Percentiles rank a stretch among this genome's conserved stretches.
Evolutionary conservation across 768 basidiomycete species (phyloP).

Genomic region (Xanthoconium purpureum): DNA sequence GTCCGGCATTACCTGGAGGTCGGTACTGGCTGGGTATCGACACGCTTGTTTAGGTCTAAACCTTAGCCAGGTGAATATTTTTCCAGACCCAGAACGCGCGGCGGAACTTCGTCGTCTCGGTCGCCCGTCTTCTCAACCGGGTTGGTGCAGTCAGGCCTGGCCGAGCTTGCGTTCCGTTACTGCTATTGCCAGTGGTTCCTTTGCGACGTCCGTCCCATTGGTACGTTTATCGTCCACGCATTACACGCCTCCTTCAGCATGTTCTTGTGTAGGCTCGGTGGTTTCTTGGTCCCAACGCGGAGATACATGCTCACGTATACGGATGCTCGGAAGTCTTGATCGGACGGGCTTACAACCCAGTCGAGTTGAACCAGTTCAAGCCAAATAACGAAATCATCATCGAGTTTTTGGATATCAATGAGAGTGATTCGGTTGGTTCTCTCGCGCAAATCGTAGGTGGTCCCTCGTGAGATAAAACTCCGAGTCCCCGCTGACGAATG

Average conservation of each 20-base stretch:
- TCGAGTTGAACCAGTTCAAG: conserved; percentile 12
- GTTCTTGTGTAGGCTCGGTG: background rate
- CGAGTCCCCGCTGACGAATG: background rate
- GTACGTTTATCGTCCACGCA: background rate
- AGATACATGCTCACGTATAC: background rate
- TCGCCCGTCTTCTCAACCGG: background rate
- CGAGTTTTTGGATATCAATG: conserved; percentile 18
- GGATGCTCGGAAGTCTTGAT: conserved; percentile 6
- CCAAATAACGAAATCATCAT: background rate
- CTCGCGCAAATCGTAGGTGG: conserved; percentile 3
- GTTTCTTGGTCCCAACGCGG: conserved; percentile 11
- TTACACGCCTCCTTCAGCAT: no score
- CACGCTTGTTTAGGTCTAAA: background rate
- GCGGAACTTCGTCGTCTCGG: conserved; percentile 6
- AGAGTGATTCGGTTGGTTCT: background rate
- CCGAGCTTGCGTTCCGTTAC: conserved; percentile 9
- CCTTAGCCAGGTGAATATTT: background rate
- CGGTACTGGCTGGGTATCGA: background rate
- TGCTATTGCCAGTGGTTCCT: conserved; percentile 6
- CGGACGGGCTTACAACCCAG: conserved; percentile 5
- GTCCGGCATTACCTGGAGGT: conserved; percentile 4
- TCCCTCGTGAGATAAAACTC: background rate
- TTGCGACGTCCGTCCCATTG: conserved; percentile 9
- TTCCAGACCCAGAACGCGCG: conserved; percentile 4
- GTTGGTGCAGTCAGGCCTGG: conserved; percentile 14